Evolutionary conservation across 257 asterid species (phyloP).

Genomic region (Solanum etuberosum): DNA sequence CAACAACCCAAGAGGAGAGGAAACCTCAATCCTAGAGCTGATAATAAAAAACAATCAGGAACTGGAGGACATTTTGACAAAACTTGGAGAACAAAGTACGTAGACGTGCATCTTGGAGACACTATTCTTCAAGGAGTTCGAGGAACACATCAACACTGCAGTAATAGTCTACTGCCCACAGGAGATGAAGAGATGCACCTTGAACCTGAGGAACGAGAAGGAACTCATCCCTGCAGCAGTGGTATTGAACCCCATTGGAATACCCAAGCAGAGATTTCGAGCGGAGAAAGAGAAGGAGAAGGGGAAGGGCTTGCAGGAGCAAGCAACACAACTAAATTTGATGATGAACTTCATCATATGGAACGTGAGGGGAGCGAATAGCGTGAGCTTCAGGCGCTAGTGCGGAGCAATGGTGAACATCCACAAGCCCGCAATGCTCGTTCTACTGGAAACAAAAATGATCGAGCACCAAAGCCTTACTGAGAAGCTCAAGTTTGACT

Average conservation of each 20-base stretch:
- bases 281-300: not conserved
- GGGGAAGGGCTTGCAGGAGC: not conserved
- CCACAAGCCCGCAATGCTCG: not conserved
- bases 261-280: not conserved
- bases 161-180: no score
- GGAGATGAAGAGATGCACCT: no score
- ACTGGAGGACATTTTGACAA: not conserved
- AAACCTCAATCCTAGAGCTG: no score
- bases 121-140: not conserved
- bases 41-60: not conserved
- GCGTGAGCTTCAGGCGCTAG: no score
- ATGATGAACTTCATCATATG: no score
- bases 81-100: not conserved
- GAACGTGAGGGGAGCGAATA: no score
- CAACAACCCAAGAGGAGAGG: no score
- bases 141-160: not conserved
- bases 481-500: no score
- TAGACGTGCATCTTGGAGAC: not conserved
- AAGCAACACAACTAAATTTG: no score
- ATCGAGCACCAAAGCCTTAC: not conserved
- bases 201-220: not conserved
- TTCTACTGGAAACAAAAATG: no score
- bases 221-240: not conserved
- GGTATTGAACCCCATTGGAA: not conserved
- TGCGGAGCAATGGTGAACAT: not conserved